These are phyloP conservation scores for Suhomyces kilbournensis DNA, from an alignment of 805 yeast species.

Conservation along the genomic window DNA sequence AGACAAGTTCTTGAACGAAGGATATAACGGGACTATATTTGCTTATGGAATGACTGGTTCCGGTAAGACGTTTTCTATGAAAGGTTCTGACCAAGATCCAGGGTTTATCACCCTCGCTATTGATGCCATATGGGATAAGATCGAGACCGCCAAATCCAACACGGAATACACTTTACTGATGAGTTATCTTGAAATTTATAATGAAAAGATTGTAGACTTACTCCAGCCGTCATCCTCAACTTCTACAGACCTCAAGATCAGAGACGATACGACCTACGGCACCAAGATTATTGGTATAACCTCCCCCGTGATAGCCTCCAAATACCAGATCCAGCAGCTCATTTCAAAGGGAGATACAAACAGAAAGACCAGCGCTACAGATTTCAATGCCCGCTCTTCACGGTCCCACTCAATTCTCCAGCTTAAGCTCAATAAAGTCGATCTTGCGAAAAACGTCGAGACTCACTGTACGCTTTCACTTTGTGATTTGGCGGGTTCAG, in stretches of 20 bases:
- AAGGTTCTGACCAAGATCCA: slow-evolving; percentile 58
- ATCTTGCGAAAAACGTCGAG: slow-evolving; percentile 37
- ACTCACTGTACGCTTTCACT: slow-evolving; percentile 65
- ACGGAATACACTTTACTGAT: slow-evolving; percentile 49
- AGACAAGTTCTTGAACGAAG: slow-evolving; percentile 55
- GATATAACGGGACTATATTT: slow-evolving; percentile 84
- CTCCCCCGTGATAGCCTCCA: slow-evolving; percentile 54
- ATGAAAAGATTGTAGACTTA: slow-evolving; percentile 81
- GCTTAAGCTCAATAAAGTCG: slow-evolving; percentile 51
- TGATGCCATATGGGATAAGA: slow-evolving; percentile 52
- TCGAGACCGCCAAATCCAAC: slow-evolving; percentile 21
- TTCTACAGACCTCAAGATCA: slow-evolving; percentile 62
- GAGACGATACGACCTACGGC: slow-evolving; percentile 74
- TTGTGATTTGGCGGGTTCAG: slow-evolving; percentile 98
- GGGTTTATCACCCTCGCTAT: slow-evolving; percentile 75
- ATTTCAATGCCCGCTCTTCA: slow-evolving; percentile 81
- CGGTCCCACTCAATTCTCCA: slow-evolving; percentile 89
- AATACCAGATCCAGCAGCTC: slow-evolving; percentile 57
- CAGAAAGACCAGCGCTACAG: slow-evolving; percentile 84
- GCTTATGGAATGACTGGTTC: slow-evolving; percentile 96
- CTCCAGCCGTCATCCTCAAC: slow-evolving; percentile 34
- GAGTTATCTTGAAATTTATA: slow-evolving; percentile 83
- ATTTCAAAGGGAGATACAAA: slow-evolving; percentile 69
- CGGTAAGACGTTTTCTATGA: slow-evolving; percentile 87
- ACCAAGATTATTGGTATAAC: slow-evolving; percentile 72